Percentiles rank a stretch among this genome's conserved stretches.
Evolutionary conservation across 2,329 filamentous ascomycete genomes (phyloP).

Genomic region (Sporothrix curviconia): DNA sequence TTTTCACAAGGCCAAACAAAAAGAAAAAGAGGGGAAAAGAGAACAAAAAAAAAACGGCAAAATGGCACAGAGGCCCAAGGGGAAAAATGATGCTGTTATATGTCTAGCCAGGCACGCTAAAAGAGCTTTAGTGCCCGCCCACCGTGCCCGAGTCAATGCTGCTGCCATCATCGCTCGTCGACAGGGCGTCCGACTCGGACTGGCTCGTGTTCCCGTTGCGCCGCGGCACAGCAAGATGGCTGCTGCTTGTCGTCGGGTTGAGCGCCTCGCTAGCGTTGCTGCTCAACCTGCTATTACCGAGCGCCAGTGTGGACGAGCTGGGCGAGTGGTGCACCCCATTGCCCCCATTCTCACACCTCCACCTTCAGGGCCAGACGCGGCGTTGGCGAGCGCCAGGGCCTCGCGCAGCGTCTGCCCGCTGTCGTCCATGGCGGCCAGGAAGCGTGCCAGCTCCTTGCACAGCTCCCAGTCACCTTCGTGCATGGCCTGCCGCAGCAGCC

Average conservation of each 20-base stretch:
- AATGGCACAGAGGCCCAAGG: neutral
- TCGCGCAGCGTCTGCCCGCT: slow-evolving; percentile 71
- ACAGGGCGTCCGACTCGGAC: slow-evolving; percentile 18
- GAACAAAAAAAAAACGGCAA: neutral
- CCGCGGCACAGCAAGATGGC: slow-evolving; percentile 26
- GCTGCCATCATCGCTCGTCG: slow-evolving; percentile 17
- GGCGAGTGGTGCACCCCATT: too few species aligned
- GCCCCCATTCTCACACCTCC: too few species aligned
- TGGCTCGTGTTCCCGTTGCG: slow-evolving; percentile 14
- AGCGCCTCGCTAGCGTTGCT: too few species aligned
- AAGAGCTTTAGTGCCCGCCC: neutral
- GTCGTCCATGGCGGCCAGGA: slow-evolving; percentile 85
- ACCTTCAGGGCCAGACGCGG: slow-evolving; percentile 8
- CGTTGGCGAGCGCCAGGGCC: slow-evolving; percentile 58
- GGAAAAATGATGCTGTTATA: too few species aligned
- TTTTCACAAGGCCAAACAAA: too few species aligned
- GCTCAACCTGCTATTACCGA: neutral
- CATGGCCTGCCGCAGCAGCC: slow-evolving; percentile 74
- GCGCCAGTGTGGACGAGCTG: neutral
- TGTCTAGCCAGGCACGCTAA: too few species aligned
- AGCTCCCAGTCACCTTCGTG: slow-evolving; percentile 87
- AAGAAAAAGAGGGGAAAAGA: neutral
- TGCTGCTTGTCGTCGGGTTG: too few species aligned
- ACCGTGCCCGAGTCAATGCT: slow-evolving; percentile 16
- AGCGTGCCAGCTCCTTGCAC: slow-evolving; percentile 91